Evolutionary conservation across 2,329 filamentous ascomycete species (phyloP).

Genomic region (Pseudovirgaria hyperparasitica): DNA sequence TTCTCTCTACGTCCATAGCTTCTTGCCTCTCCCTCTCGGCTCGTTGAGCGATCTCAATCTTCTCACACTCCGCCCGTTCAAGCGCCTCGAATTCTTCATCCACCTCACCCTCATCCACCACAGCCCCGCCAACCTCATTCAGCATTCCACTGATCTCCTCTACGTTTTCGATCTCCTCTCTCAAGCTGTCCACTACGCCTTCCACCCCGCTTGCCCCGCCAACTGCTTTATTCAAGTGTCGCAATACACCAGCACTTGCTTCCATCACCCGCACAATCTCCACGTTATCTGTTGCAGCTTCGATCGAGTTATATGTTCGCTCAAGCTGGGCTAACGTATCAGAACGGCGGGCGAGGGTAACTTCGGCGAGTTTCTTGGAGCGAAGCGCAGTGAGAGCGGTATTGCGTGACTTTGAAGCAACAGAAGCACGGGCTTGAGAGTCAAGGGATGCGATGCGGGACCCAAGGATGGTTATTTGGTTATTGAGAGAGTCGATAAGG

Average conservation of each 20-base stretch:
- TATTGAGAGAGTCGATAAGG: constrained; percentile 54
- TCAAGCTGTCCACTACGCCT: constrained; percentile 58
- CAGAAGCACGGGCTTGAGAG: constrained; percentile 52
- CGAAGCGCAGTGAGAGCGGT: constrained; percentile 67
- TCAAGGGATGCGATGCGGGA: constrained; percentile 38
- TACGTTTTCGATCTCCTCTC: constrained; percentile 58
- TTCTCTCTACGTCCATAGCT: constrained; percentile 21
- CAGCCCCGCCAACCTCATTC: constrained; percentile 40
- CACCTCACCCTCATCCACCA: constrained; percentile 66
- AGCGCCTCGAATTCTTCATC: constrained; percentile 77
- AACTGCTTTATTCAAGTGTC: constrained; percentile 59
- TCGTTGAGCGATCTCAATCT: constrained; percentile 54
- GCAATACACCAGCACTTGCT: constrained; percentile 59
- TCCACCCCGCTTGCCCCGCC: constrained; percentile 68
- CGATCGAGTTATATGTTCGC: constrained; percentile 67
- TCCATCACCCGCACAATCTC: constrained; percentile 76
- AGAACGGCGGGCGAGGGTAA: constrained; percentile 56
- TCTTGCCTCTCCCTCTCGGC: constrained; percentile 37
- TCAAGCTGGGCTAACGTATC: constrained; percentile 71
- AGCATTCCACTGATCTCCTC: constrained; percentile 75
- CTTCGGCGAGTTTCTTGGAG: constrained; percentile 71
- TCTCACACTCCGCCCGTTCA: constrained; percentile 60
- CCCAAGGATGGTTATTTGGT: constrained; percentile 53
- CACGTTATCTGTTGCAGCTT: constrained; percentile 75
- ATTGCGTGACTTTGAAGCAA: constrained; percentile 59